These are phyloP conservation scores for Coemansia javaensis DNA, from an alignment of 192 early-diverging fungal genomes.

Conservation along the genomic window DNA sequence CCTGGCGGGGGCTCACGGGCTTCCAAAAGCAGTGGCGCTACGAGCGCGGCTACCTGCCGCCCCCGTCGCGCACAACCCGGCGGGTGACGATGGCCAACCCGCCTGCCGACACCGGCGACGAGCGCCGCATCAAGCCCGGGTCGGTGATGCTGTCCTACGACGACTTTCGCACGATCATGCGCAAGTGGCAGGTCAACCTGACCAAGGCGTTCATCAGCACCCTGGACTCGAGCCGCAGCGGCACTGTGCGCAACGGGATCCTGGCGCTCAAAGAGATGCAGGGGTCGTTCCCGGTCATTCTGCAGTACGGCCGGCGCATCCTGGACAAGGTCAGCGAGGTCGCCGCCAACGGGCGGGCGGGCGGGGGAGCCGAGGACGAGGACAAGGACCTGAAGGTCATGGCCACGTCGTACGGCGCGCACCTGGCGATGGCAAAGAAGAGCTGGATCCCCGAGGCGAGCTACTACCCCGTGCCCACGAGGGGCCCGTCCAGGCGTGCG, in stretches of 20 bases:
- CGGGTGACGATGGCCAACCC: slow-evolving; percentile 11
- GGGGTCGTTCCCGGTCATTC: slow-evolving; percentile 31
- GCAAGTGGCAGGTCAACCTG: slow-evolving; percentile 41
- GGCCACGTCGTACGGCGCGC: slow-evolving; percentile 35
- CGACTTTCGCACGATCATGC: slow-evolving; percentile 46
- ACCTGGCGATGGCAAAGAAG: slow-evolving; percentile 29
- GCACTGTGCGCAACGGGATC: slow-evolving; percentile 47
- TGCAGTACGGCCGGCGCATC: slow-evolving; percentile 29
- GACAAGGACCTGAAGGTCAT: slow-evolving; percentile 46
- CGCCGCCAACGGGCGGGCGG: slow-evolving; percentile 2
- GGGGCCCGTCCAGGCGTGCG: not conserved
- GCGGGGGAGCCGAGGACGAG: slow-evolving; percentile 5
- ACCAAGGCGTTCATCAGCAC: slow-evolving; percentile 29
- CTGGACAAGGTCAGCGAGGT: slow-evolving; percentile 39
- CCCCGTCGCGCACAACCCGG: slow-evolving; percentile 32
- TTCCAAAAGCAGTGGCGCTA: slow-evolving; percentile 38
- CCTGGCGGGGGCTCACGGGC: slow-evolving; percentile 39
- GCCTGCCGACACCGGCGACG: slow-evolving; percentile 15
- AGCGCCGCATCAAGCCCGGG: slow-evolving; percentile 19
- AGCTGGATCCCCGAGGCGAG: slow-evolving; percentile 33
- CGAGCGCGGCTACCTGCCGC: slow-evolving; percentile 43
- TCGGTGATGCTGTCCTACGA: slow-evolving; percentile 32
- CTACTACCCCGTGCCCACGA: slow-evolving; percentile 22
- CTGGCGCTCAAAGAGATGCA: slow-evolving; percentile 42
- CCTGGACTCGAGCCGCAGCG: slow-evolving; percentile 23